phyloP scores from a whole-genome alignment of 495 filamentous ascomycete species.

The Xylaria scruposa region DNA sequence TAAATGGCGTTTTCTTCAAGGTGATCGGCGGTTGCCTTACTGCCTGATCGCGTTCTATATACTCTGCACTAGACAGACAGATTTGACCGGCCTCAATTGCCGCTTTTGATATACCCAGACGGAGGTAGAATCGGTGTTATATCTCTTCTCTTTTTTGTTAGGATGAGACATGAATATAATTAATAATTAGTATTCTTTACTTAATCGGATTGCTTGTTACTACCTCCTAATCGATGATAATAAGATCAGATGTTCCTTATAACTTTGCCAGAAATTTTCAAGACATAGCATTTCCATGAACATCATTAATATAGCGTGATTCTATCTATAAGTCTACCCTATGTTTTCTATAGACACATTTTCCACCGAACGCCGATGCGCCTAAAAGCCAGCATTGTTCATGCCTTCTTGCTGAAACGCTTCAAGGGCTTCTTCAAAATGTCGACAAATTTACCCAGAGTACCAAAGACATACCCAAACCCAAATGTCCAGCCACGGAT shows the following conservation, averaged over 20 bases:
- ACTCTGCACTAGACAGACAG: slow-evolving; percentile 13
- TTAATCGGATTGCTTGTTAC: neutral
- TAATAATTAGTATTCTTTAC: neutral
- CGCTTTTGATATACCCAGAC: slow-evolving; percentile 18
- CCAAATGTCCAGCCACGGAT: slow-evolving; percentile 79
- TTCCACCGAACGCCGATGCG: neutral
- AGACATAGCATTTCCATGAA: neutral
- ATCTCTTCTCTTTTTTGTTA: neutral
- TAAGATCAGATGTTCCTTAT: neutral
- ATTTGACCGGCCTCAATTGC: neutral
- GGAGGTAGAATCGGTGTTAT: slow-evolving; percentile 9
- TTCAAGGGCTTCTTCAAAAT: slow-evolving; percentile 51
- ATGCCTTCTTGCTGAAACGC: slow-evolving; percentile 29
- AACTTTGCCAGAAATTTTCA: neutral
- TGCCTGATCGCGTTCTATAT: slow-evolving; percentile 13
- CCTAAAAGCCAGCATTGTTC: neutral
- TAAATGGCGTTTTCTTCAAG: slow-evolving; percentile 4
- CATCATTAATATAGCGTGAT: neutral
- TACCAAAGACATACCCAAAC: slow-evolving; percentile 62
- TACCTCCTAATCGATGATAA: neutral
- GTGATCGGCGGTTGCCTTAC: slow-evolving; percentile 7
- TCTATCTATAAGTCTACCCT: neutral
- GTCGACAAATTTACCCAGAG: slow-evolving; percentile 54
- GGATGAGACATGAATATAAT: slow-evolving; percentile 19
- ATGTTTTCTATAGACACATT: neutral